phyloP scores from a whole-genome alignment of 768 basidiomycete species.

The Hericium alpestre region DNA sequence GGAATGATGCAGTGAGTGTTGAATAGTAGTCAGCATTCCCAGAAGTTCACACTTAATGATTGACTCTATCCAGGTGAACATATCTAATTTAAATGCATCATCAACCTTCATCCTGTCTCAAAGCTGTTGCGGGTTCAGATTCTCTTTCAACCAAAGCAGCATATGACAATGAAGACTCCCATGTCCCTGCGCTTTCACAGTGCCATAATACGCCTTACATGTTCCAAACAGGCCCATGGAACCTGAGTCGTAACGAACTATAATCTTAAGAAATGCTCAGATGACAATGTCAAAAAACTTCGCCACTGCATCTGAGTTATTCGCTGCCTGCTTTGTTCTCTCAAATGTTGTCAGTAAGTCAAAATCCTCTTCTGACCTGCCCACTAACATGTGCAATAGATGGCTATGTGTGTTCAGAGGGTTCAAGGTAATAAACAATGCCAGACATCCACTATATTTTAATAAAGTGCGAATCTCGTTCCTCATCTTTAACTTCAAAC shows the following conservation, averaged over 20 bases:
- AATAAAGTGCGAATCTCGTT: not conserved
- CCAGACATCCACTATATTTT: not conserved
- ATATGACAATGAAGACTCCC: conserved; percentile 32
- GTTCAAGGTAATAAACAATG: conserved; percentile 16
- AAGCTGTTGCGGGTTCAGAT: not conserved
- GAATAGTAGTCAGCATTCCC: not conserved
- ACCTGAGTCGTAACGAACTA: conserved; percentile 1
- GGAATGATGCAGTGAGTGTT: not conserved
- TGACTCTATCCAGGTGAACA: conserved; percentile 18
- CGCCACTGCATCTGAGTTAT: conserved; percentile 29
- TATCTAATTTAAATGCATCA: conserved; percentile 10
- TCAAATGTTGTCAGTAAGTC: conserved; percentile 17
- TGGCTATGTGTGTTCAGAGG: conserved; percentile 33
- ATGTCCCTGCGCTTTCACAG: conserved; percentile 28
- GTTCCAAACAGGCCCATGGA: conserved; percentile 24
- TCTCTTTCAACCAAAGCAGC: conserved; percentile 27
- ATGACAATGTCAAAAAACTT: conserved; percentile 33
- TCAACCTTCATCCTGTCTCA: conserved; percentile 1
- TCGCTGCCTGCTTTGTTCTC: conserved; percentile 26
- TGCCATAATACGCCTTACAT: conserved; percentile 28
- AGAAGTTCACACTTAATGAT: conserved; percentile 19
- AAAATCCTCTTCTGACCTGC: conserved; percentile 27
- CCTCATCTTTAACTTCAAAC: not conserved
- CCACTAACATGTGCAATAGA: conserved; percentile 28
- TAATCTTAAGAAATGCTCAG: conserved; percentile 23